These are phyloP conservation scores for Picea engelmannii DNA, from an alignment of 83 land plant genomes.

Conservation along the genomic window DNA sequence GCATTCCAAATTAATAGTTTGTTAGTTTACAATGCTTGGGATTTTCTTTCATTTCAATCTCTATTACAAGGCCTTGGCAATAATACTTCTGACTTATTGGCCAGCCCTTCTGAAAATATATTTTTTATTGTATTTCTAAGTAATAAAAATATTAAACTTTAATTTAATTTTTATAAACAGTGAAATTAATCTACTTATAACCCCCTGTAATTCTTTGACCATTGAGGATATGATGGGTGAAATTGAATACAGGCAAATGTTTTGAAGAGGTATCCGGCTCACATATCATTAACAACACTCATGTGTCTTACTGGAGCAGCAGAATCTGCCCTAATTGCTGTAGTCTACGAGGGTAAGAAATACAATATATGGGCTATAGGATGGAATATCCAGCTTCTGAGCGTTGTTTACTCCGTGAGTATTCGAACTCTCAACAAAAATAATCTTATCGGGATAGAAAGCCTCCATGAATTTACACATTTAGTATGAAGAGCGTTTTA, in stretches of 20 bases:
- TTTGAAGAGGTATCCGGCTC: slow-evolving; percentile 10
- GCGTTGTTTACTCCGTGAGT: slow-evolving; percentile 1
- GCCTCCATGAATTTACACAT: background rate
- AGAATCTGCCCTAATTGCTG: too few relatives aligned
- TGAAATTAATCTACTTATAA: too few relatives aligned
- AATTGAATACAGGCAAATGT: slow-evolving; percentile 7
- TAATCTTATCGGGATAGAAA: background rate
- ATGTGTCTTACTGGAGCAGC: background rate
- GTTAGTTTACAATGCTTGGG: too few relatives aligned
- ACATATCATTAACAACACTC: slow-evolving; percentile 2
- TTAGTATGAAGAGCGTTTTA: background rate
- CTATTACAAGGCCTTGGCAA: too few relatives aligned
- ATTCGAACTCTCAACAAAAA: background rate
- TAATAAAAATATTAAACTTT: too few relatives aligned
- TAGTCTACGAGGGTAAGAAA: background rate
- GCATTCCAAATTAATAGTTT: too few relatives aligned
- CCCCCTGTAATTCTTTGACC: too few relatives aligned
- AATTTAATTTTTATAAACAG: too few relatives aligned
- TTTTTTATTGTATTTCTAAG: too few relatives aligned
- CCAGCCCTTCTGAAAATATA: too few relatives aligned
- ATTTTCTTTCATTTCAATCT: too few relatives aligned
- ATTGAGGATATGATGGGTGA: background rate
- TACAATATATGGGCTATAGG: background rate
- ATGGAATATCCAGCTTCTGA: background rate
- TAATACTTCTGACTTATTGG: too few relatives aligned